Percentiles rank a stretch among this genome's conserved stretches.
Evolutionary conservation across 2,329 filamentous ascomycete species (phyloP).

Genomic region (Atkinsonella hypoxylon): DNA sequence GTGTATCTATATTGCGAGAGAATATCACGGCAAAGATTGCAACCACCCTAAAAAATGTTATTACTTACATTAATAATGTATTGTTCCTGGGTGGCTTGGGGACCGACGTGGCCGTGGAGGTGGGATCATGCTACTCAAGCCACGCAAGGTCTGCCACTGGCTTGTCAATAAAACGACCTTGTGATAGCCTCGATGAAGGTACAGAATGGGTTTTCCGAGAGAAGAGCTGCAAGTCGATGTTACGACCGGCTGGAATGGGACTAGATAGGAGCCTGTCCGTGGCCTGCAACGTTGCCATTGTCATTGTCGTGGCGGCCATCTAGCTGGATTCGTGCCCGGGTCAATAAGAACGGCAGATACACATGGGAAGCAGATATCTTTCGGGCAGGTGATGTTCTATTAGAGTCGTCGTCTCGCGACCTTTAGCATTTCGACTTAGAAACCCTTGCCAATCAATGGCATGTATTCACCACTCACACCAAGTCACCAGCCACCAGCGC

Average conservation of each 20-base stretch:
- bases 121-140: constrained; percentile 5
- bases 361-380: not conserved
- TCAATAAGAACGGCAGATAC: not conserved
- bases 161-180: not conserved
- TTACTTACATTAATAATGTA: not conserved
- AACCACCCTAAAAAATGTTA: not conserved
- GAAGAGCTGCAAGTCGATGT: not conserved
- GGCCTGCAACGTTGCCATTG: constrained; percentile 8
- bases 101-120: not conserved
- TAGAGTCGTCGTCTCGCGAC: not conserved
- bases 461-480: not conserved
- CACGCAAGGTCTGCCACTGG: not conserved
- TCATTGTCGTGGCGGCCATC: not conserved
- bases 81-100: not conserved
- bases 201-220: not conserved
- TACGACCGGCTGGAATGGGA: not conserved
- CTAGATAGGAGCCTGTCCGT: not conserved
- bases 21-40: not conserved
- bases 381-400: not conserved
- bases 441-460: not conserved
- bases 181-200: not conserved
- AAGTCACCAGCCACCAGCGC: not conserved
- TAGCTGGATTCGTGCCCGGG: not conserved
- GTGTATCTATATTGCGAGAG: constrained; percentile 1
- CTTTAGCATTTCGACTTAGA: not conserved